Base-by-base conservation (phyloP, 495 filamentous ascomycete species). In the Aspergillus mulundensis region DNA sequence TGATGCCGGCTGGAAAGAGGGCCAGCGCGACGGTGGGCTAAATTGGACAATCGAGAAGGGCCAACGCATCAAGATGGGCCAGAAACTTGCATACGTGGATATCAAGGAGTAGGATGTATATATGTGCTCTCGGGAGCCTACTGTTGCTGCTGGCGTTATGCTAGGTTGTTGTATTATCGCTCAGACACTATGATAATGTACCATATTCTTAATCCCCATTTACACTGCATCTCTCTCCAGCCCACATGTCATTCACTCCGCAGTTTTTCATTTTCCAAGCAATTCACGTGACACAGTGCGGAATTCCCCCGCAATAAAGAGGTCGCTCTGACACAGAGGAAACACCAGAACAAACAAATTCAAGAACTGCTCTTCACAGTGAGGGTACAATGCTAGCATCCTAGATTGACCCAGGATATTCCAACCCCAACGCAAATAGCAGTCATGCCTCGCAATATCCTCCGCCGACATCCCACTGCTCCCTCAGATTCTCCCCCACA, bases 11-110 rank as follows among this genome's bases (percentile, higher is more conserved):
- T 83, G 77, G 80, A 73, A 72, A 43, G 78, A 75, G 18, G 78
- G 78, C 39, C 69, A 75, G 18, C 73, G 78, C 44, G 77, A 77
- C 50, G 86, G 80, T 24, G 91, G 89, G 0, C 97, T 90, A 81
- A 81, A 75, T 61, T 98, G 92, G 90, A 73, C 70, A 16, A 85
- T 96, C 44, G 80, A 88, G 63, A 88, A 90, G 66, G 94, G 94
- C 7, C 88, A 95, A 71, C 86, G 81, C 62, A 81, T 98, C 59
- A 90, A 92, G 74, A 83, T 97, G 66, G 94, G 94, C 15, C 76
- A 97, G 71, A 85, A 87, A 12, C 70, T 98, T 61, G 94, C 93
- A n/a, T 77, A 69, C 66, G 80, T 86, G 7, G 79, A 76, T 47
- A 51, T 57, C 25, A 28, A 59, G 11, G 30, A 63, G 21, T 68